phyloP scores from a whole-genome alignment of 1,139 yeast genomes.

The Taiozyma sp. region DNA sequence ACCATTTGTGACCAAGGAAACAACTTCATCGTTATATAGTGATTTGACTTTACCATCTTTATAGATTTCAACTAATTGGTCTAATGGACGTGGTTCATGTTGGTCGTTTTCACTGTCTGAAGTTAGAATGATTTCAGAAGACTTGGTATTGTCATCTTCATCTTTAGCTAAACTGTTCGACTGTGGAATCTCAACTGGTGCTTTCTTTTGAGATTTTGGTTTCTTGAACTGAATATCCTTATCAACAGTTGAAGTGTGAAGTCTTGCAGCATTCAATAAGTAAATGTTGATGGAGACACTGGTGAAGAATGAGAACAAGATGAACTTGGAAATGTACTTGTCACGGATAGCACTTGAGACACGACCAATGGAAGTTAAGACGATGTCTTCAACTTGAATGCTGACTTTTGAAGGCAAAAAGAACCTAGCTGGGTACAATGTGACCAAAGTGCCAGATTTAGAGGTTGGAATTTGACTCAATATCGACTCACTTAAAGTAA shows the following conservation, averaged over 20 bases:
- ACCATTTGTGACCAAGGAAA: conserved; percentile 65
- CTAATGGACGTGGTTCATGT: conserved; percentile 40
- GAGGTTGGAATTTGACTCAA: conserved; percentile 30
- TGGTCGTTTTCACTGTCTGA: conserved; percentile 20
- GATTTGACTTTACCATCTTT: conserved; percentile 70
- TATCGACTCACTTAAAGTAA: conserved; percentile 37
- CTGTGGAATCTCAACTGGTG: conserved; percentile 4
- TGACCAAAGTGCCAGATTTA: conserved; percentile 18
- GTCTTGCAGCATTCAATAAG: conserved; percentile 71
- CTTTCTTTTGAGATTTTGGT: conserved; percentile 11
- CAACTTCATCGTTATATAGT: conserved; percentile 69
- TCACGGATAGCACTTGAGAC: conserved; percentile 78
- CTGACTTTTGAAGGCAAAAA: conserved; percentile 66
- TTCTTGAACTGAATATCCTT: conserved; percentile 16
- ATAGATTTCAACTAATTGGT: conserved; percentile 57
- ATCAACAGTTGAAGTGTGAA: conserved; percentile 33
- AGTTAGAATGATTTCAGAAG: conserved; percentile 19
- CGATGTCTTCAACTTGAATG: conserved; percentile 62
- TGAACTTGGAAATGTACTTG: conserved; percentile 72
- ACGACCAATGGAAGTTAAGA: conserved; percentile 47
- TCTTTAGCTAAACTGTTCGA: neutral
- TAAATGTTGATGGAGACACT: conserved; percentile 82
- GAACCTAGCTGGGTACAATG: conserved; percentile 39
- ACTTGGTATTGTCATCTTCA: conserved; percentile 14
- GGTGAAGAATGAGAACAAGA: conserved; percentile 67